Evolutionary conservation across 192 early-diverging fungal genomes (phyloP), one percentile per base, ranked within the genome.

Genomic region (Linderina pennispora): DNA sequence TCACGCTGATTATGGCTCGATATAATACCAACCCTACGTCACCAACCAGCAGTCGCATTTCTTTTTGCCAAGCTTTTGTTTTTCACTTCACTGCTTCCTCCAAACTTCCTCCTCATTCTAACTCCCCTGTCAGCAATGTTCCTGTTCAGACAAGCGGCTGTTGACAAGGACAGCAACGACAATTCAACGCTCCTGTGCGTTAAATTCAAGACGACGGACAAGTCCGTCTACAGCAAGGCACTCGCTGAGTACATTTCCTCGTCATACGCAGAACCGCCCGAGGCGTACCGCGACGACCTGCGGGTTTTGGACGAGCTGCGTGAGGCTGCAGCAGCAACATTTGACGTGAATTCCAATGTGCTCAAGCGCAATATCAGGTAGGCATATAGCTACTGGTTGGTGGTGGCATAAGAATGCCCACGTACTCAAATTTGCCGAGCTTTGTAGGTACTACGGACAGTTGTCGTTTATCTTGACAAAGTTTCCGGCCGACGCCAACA

Each of bases 261-360:
- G 17, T 74, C 81, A 0, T 94, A 89, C 60, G 84, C 80, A 2
- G 92, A 95, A 50, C 88, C 91, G 41, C 88, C 89, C 7, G 86
- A 91, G 48, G 61, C 75, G 1, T 95, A 92, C 42, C 76, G 81
- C 8, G 88, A 90, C 62, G 90, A 95, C 74, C 85, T 95, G 58
- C 77, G 86, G 22, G 68, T 81, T 11, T 67, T 92, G 3, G 88
- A 95, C 41, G 79, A 83, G 43, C 69, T 92, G 23, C 62, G 90
- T 11, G 82, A 48, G 83, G 84, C 65, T 68, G 85, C 62, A 48
- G 86, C 58, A 58, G 74, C 62, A 51, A 80, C 40, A 74, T 84
- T 58, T 48, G 66, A 70, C 32, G 59, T 48, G 7, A 80, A 38
- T 79, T 76, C 58, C 69, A 78, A 45, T 79, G 85, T 40, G 71